Percentiles rank a stretch among this genome's conserved stretches.
Conservation (phyloP, 495 filamentous ascomycete species). For the Aspergillus baeticus region DNA sequence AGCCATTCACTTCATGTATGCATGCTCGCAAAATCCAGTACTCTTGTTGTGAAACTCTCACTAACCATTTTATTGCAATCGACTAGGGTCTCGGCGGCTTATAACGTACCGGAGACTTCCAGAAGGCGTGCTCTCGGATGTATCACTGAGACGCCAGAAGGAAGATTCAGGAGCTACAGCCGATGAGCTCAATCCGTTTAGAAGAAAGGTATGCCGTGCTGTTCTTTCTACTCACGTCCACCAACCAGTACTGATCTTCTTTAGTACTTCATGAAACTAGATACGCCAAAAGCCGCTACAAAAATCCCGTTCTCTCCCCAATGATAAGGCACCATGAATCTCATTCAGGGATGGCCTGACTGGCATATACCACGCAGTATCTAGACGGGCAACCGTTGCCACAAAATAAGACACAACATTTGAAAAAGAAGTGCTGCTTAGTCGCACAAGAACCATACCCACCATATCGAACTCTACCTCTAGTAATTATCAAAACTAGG, state of each 20-base stretch:
- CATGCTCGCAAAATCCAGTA: not conserved
- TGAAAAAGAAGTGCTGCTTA: too few species aligned
- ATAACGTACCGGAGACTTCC: conserved; percentile 79
- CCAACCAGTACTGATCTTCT: not conserved
- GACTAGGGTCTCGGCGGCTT: conserved; percentile 74
- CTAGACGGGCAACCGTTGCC: too few species aligned
- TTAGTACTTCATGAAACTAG: conserved; percentile 15
- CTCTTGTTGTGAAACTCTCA: not conserved
- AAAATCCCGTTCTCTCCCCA: too few species aligned
- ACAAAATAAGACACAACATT: too few species aligned
- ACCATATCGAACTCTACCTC: too few species aligned
- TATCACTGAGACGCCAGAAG: conserved; percentile 34
- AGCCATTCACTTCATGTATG: conserved; percentile 84
- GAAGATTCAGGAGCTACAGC: conserved; percentile 50
- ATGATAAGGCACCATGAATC: too few species aligned
- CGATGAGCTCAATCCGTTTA: conserved; percentile 79
- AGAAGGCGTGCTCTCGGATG: conserved; percentile 54
- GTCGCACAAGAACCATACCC: too few species aligned
- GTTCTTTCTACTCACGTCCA: not conserved
- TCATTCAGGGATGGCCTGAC: too few species aligned
- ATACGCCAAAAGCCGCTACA: not conserved
- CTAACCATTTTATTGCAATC: not conserved
- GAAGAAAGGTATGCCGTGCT: conserved; percentile 49
- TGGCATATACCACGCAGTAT: too few species aligned
- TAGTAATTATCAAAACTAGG: not conserved